Conservation (phyloP, 192 early-diverging fungal genomes). For the Coemansia sp. region DNA sequence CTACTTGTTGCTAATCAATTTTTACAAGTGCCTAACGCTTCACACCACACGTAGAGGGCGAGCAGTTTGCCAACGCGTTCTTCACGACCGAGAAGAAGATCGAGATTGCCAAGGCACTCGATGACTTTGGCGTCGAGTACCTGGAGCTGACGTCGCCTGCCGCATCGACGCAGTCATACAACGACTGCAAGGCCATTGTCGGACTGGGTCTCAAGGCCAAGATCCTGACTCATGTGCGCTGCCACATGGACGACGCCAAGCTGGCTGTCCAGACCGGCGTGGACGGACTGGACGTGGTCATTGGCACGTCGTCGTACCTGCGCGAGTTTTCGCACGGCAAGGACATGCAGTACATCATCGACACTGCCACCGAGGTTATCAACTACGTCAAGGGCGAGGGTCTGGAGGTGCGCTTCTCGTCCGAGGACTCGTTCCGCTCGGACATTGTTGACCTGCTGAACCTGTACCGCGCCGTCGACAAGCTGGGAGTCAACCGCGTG, state of each 20-base stretch:
- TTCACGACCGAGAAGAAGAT: conserved; percentile 98
- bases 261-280: conserved; percentile 98
- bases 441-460: conserved; percentile 97
- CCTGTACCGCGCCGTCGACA: conserved; percentile 96
- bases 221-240: conserved; percentile 94
- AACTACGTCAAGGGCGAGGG: conserved; percentile 94
- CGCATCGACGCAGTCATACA: conserved; percentile 94
- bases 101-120: conserved; percentile 97
- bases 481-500: conserved; percentile 97
- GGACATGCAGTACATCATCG: conserved; percentile 97
- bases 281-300: conserved; percentile 96
- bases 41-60: conserved; percentile 72
- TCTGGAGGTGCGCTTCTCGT: conserved; percentile 96
- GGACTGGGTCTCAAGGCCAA: conserved; percentile 96
- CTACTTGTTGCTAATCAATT: conserved; percentile 22
- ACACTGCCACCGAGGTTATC: conserved; percentile 96
- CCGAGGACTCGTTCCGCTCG: conserved; percentile 97
- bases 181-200: conserved; percentile 89
- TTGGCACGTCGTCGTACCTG: conserved; percentile 94
- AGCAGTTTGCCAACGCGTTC: conserved; percentile 99
- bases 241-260: conserved; percentile 98
- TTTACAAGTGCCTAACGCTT: not conserved
- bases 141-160: conserved; percentile 97
- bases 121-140: conserved; percentile 98
- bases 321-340: conserved; percentile 99